Percentiles rank a stretch among this genome's conserved stretches.
Conservation (phyloP, 805 yeast species). For the Saccharomyces eubayanus region DNA sequence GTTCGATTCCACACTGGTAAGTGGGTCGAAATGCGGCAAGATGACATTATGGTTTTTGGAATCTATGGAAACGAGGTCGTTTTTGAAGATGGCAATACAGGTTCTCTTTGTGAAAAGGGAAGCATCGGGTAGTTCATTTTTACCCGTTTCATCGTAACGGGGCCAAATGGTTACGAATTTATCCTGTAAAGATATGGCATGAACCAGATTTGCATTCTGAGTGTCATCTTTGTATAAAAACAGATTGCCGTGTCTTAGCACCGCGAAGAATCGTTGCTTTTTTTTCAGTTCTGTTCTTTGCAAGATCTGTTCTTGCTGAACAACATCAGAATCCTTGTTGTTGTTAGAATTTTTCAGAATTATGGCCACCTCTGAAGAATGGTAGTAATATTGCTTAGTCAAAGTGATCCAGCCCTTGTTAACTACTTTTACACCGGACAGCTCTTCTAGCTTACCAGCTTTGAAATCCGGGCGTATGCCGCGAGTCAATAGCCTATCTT, state of each 20-base stretch:
- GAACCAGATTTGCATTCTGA: conserved; percentile 42
- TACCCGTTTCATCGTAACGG: conserved; percentile 35
- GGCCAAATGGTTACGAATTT: conserved; percentile 83
- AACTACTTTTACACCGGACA: conserved; percentile 52
- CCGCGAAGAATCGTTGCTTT: conserved; percentile 56
- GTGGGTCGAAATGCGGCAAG: background rate
- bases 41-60: conserved; percentile 3
- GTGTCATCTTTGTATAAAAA: conserved; percentile 70
- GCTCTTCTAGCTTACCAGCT: conserved; percentile 60
- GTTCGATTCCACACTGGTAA: background rate
- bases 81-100: conserved; percentile 64
- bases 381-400: conserved; percentile 64
- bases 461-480: conserved; percentile 36
- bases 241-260: conserved; percentile 78
- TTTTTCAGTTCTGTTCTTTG: conserved; percentile 31
- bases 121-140: conserved; percentile 43
- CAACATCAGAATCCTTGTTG: conserved; percentile 6
- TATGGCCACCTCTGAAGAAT: conserved; percentile 31
- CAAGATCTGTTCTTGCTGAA: conserved; percentile 9
- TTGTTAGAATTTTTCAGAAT: conserved; percentile 1
- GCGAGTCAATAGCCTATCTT: conserved; percentile 7
- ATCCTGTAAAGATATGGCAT: conserved; percentile 68
- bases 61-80: conserved; percentile 24
- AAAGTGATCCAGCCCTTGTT: conserved; percentile 77
- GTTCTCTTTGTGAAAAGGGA: conserved; percentile 72